phyloP scores from a whole-genome alignment of 2,329 filamentous ascomycete genomes.

The Hyphodiscus sp. region DNA sequence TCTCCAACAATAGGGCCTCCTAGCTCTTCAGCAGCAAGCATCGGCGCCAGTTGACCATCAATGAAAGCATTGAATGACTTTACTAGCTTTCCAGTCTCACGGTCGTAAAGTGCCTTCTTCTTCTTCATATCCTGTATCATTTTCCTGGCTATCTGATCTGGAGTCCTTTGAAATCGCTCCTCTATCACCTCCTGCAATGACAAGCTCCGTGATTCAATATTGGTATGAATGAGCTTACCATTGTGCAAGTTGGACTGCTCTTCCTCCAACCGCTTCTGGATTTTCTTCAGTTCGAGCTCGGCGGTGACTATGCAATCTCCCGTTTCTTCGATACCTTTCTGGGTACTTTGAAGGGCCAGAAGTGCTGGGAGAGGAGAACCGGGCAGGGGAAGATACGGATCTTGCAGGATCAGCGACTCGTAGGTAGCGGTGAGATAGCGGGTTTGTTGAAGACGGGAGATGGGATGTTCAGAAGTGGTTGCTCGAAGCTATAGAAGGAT shows the following conservation, averaged over 20 bases:
- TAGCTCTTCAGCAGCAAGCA: constrained; percentile 77
- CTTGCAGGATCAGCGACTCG: constrained; percentile 50
- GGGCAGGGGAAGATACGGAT: constrained; percentile 59
- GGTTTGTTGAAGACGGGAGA: constrained; percentile 38
- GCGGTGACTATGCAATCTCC: constrained; percentile 49
- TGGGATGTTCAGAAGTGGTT: constrained; percentile 27
- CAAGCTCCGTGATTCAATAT: constrained; percentile 51
- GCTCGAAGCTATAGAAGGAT: constrained; percentile 23
- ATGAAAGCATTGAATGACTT: constrained; percentile 64
- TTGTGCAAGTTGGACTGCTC: constrained; percentile 47
- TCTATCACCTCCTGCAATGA: constrained; percentile 51
- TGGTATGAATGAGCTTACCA: constrained; percentile 46
- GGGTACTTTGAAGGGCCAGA: constrained; percentile 62
- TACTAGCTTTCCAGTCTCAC: constrained; percentile 54
- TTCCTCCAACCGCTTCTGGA: constrained; percentile 42
- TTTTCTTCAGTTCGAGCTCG: constrained; percentile 35
- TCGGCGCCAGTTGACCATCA: constrained; percentile 60
- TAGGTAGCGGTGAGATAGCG: constrained; percentile 58
- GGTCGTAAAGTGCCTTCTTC: constrained; percentile 54
- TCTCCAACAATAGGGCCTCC: constrained; percentile 79
- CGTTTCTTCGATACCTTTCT: constrained; percentile 58
- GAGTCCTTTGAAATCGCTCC: constrained; percentile 49
- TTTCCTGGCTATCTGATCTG: constrained; percentile 56
- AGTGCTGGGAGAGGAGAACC: constrained; percentile 66
- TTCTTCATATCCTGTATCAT: constrained; percentile 53